These are phyloP conservation scores for Trifolium repens DNA, from an alignment of 306 rosid species.

Conservation along the genomic window DNA sequence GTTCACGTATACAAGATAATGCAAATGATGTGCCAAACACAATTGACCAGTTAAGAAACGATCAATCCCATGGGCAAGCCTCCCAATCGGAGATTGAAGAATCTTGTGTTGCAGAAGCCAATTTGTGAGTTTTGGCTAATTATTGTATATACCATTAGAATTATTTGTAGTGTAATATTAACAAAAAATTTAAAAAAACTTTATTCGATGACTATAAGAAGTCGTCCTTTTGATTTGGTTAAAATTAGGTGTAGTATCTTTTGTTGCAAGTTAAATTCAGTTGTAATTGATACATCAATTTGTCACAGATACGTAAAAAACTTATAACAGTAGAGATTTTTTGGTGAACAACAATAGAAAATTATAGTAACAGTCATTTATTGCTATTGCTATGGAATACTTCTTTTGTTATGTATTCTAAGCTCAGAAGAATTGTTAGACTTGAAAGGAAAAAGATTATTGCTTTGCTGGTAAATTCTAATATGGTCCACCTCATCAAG, in stretches of 20 bases:
- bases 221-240: not conserved
- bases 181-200: not conserved
- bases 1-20: slow-evolving; percentile 15
- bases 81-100: slow-evolving; percentile 46
- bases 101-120: slow-evolving; percentile 55
- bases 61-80: slow-evolving; percentile 30
- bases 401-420: not conserved
- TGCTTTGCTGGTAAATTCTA: no score
- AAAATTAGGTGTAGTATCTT: slow-evolving; percentile 11
- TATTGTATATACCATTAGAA: slow-evolving; percentile 15
- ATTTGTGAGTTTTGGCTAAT: slow-evolving; percentile 37
- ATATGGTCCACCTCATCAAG: no score
- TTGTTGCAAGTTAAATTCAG: not conserved
- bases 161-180: slow-evolving; percentile 1
- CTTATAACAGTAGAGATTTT: not conserved
- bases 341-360: not conserved
- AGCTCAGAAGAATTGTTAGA: no score
- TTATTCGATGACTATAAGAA: not conserved
- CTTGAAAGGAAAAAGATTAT: not conserved
- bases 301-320: not conserved
- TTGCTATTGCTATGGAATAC: not conserved
- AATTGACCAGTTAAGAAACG: slow-evolving; percentile 42
- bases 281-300: not conserved
- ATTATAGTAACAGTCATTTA: not conserved
- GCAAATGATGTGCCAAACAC: slow-evolving; percentile 38